Conservation (phyloP, 352 stramenopile genomes). For the Pelagophyceae sp. region DNA sequence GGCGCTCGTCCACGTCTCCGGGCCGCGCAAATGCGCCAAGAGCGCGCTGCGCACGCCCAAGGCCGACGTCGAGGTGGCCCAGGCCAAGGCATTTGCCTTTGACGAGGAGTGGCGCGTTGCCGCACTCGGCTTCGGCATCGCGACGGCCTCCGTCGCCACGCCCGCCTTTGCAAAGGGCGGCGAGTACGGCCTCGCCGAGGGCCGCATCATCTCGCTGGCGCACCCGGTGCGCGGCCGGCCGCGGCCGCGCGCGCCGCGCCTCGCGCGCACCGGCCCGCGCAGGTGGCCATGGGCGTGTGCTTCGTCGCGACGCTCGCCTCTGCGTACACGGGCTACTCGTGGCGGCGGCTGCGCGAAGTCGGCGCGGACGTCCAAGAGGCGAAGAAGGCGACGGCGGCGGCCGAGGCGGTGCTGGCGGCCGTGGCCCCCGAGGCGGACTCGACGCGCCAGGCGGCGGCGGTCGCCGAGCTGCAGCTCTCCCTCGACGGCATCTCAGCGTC, state of each 20-base stretch:
- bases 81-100: no score
- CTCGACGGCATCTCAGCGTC: no score
- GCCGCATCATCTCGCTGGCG: conserved; percentile 43
- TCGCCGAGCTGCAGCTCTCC: conserved; percentile 43
- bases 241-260: no score
- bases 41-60: no score
- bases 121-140: no score
- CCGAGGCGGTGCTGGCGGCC: conserved; percentile 32
- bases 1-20: no score
- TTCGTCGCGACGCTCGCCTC: conserved; percentile 45
- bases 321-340: conserved; percentile 44
- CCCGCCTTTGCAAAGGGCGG: not conserved
- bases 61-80: no score
- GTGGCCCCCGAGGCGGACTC: conserved; percentile 31
- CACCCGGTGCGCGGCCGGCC: conserved; percentile 43
- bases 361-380: conserved; percentile 50
- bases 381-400: conserved; percentile 40
- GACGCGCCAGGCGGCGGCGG: conserved; percentile 31
- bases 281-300: conserved; percentile 48
- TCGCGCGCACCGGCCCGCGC: no score
- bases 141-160: not conserved
- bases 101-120: no score
- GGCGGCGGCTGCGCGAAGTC: conserved; percentile 48
- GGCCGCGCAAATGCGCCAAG: no score
- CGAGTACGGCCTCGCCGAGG: conserved; percentile 29